These are phyloP conservation scores for Sarocladiaceae sp. DNA, from an alignment of 2,329 filamentous ascomycete genomes.

Conservation along the genomic window DNA sequence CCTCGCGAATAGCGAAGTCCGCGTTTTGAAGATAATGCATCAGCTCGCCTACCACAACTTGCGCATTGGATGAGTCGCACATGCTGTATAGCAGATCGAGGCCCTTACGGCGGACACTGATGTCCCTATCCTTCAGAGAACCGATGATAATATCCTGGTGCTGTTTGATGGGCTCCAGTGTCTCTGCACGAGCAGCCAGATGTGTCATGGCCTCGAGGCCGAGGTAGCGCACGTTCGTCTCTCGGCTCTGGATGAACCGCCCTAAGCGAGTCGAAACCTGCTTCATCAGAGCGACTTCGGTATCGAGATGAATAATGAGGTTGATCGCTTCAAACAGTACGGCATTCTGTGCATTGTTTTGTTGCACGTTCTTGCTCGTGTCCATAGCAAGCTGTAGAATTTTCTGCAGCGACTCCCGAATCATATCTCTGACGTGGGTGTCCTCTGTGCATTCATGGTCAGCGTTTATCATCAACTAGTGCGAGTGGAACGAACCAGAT, in stretches of 20 bases:
- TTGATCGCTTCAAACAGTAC: slow-evolving; percentile 98
- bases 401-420: slow-evolving; percentile 84
- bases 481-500: slow-evolving; percentile 58
- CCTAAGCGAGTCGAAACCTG: slow-evolving; percentile 89
- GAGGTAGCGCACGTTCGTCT: slow-evolving; percentile 95
- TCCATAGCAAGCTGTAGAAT: slow-evolving; percentile 91
- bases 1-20: slow-evolving; percentile 95
- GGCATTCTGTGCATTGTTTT: slow-evolving; percentile 98
- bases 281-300: slow-evolving; percentile 90
- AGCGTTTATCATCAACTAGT: not conserved
- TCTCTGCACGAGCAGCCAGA: slow-evolving; percentile 88
- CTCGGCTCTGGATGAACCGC: slow-evolving; percentile 92
- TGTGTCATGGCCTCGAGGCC: slow-evolving; percentile 98
- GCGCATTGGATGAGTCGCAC: slow-evolving; percentile 95
- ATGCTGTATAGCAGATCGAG: slow-evolving; percentile 98
- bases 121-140: slow-evolving; percentile 90
- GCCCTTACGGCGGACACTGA: slow-evolving; percentile 93
- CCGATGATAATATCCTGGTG: slow-evolving; percentile 95
- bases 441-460: slow-evolving; percentile 59
- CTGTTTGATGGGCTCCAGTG: slow-evolving; percentile 94
- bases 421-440: slow-evolving; percentile 84
- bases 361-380: slow-evolving; percentile 95
- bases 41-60: slow-evolving; percentile 88
- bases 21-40: slow-evolving; percentile 93
- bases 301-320: slow-evolving; percentile 94